Evolutionary conservation across 2,329 filamentous ascomycete species (phyloP).

Genomic region (Seiridium unicorne): DNA sequence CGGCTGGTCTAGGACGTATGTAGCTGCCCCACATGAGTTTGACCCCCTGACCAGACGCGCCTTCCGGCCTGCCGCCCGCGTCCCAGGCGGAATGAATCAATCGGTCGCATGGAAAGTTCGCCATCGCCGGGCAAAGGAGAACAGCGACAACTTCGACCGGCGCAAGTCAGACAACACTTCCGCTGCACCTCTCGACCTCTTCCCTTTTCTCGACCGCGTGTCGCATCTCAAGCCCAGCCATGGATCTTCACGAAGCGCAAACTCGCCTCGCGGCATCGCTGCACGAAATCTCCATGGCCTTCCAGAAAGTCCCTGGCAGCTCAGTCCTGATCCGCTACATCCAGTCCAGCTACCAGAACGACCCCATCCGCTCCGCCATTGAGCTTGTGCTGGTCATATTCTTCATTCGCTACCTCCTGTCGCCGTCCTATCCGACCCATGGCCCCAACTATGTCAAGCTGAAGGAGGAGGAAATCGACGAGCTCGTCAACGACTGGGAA

Average conservation of each 20-base stretch:
- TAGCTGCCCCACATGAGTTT: background rate
- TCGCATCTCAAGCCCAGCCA: slow-evolving; percentile 24
- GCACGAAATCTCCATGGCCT: slow-evolving; percentile 57
- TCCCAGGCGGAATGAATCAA: background rate
- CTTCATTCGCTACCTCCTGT: slow-evolving; percentile 88
- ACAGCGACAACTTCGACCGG: background rate
- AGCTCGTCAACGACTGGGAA: slow-evolving; percentile 93
- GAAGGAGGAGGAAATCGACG: slow-evolving; percentile 94
- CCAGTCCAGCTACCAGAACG: slow-evolving; percentile 95
- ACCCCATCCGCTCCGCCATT: slow-evolving; percentile 88
- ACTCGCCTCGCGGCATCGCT: slow-evolving; percentile 50
- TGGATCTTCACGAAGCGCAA: slow-evolving; percentile 65
- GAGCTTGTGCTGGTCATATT: slow-evolving; percentile 94
- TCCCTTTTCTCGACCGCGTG: background rate
- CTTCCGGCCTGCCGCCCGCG: background rate
- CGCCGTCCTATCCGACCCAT: slow-evolving; percentile 87
- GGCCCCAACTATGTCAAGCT: slow-evolving; percentile 88
- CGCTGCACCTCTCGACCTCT: background rate
- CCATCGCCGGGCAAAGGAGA: background rate
- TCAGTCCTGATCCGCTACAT: slow-evolving; percentile 94
- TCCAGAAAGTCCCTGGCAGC: slow-evolving; percentile 91
- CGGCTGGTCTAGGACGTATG: background rate
- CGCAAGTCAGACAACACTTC: background rate
- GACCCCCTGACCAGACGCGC: background rate
- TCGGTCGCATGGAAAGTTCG: background rate